A percentile compares a stretch with the other conserved stretches of the same genome.
Conservation (phyloP, 73 alveolate genomes). For the Urostyla sp. region DNA sequence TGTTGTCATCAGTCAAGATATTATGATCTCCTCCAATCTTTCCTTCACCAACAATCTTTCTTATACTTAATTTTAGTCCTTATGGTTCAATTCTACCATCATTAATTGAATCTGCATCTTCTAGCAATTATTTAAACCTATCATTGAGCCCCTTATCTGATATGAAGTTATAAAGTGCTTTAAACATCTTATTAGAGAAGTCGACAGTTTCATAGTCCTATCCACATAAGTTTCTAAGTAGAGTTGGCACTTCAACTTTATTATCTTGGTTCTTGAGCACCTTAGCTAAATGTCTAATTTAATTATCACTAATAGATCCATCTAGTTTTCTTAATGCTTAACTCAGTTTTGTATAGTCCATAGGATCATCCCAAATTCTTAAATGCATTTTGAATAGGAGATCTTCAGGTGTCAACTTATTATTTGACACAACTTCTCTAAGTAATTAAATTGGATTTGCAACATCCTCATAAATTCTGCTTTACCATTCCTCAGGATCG, state of each 20-base stretch:
- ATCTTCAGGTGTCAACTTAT: slow-evolving; percentile 62
- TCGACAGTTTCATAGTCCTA: slow-evolving; percentile 62
- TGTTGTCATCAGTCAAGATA: slow-evolving; percentile 25
- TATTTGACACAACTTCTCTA: slow-evolving; percentile 48
- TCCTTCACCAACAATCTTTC: slow-evolving; percentile 39
- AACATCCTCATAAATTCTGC: slow-evolving; percentile 62
- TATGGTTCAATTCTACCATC: slow-evolving; percentile 70
- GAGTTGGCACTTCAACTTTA: slow-evolving; percentile 58
- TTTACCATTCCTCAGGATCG: slow-evolving; percentile 70
- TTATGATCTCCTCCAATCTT: too few species aligned
- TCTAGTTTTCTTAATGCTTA: slow-evolving; percentile 62
- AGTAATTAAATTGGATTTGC: slow-evolving; percentile 64
- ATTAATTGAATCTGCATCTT: slow-evolving; percentile 58
- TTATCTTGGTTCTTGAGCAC: slow-evolving; percentile 36
- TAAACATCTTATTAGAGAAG: slow-evolving; percentile 59
- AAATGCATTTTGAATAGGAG: slow-evolving; percentile 54
- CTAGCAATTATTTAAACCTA: slow-evolving; percentile 18
- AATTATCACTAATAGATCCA: slow-evolving; percentile 47
- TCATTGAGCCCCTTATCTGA: not conserved
- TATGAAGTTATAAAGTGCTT: slow-evolving; percentile 2
- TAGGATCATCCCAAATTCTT: slow-evolving; percentile 69
- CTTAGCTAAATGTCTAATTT: slow-evolving; percentile 49
- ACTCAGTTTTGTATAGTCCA: slow-evolving; percentile 46
- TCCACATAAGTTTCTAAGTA: slow-evolving; percentile 54
- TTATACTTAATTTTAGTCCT: slow-evolving; percentile 45